Base-by-base conservation (phyloP, 1,139 yeast genomes). In the Geotrichum citri-aurantii region DNA sequence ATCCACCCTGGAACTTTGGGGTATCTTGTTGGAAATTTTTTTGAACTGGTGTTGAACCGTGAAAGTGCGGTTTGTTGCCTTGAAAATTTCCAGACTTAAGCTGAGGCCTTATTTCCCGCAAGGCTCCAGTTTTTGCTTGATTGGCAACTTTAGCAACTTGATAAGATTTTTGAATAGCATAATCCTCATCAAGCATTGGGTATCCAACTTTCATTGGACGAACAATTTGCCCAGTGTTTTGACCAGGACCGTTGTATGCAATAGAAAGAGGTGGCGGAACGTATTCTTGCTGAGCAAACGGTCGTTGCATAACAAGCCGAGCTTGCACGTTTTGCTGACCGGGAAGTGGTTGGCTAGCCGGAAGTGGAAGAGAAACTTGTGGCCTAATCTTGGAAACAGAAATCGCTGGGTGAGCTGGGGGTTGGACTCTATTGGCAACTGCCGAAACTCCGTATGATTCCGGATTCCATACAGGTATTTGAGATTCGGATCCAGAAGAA, bases 401-500 rank as follows among this genome's bases (percentile, higher is more conserved):
- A 37, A n/a, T 17, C 10, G 44, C 21, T 4, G 44, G 12, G 14
- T n/a, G 7, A n/a, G 17, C 19, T 14, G 44, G 19, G 44, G 10
- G 19, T 2, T 37, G 17, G 59, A 61, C 50, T 54, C 58, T 51
- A 59, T 37, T 37, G 44, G 55, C 17, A 11, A 17, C 8, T 4
- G 37, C 23, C 19, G 29, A 48, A 8, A 8, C 31, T 31, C 8
- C n/a, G n/a, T 31, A 12, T 2, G 37, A 3, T 17, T 37, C 19
- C 2, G 44, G 44, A 7, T n/a, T 7, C 44, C 44, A 37, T n/a
- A 98, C 98, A 66, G 88, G 82, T 66, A 85, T 83, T 51, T 85
- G 86, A 53, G 91, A 86, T 27, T 72, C 76, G 27, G 95, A 81
- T 62, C 77, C 81, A 0, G 88, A 84, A 5, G 97, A 91, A 62